Conservation (phyloP, 2,329 filamentous ascomycete species). For the Aspergillus neoniger region DNA sequence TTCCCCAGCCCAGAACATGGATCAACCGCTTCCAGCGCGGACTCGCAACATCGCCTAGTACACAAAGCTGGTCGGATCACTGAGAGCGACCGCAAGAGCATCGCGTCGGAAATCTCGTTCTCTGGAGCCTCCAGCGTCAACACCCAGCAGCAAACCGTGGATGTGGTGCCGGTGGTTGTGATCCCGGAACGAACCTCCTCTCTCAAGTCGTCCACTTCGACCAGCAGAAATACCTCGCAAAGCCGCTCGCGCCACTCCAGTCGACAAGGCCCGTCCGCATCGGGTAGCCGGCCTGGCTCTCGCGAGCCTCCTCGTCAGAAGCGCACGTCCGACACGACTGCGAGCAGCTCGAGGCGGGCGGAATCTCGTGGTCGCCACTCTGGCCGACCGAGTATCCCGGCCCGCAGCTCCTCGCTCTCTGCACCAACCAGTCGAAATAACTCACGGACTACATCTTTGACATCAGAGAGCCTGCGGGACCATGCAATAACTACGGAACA, state of each 20-base stretch:
- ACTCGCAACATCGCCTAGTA: constrained; percentile 51
- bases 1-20: constrained; percentile 47
- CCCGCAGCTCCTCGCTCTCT: constrained; percentile 48
- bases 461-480: constrained; percentile 44
- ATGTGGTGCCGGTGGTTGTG: constrained; percentile 51
- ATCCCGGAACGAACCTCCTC: constrained; percentile 51
- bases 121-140: constrained; percentile 36
- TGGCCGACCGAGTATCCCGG: constrained; percentile 39
- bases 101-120: constrained; percentile 45
- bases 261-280: constrained; percentile 39
- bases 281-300: constrained; percentile 35
- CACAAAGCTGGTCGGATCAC: constrained; percentile 55
- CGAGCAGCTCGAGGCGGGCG: constrained; percentile 27
- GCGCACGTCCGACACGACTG: constrained; percentile 44
- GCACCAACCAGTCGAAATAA: constrained; percentile 49
- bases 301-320: constrained; percentile 36
- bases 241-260: constrained; percentile 42
- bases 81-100: constrained; percentile 48
- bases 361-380: constrained; percentile 32
- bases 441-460: constrained; percentile 48
- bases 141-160: constrained; percentile 33
- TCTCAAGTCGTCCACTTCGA: constrained; percentile 40
- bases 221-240: constrained; percentile 41
- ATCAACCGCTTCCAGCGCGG: constrained; percentile 46
- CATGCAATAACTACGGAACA: constrained; percentile 35